phyloP scores from a whole-genome alignment of 2,329 filamentous ascomycete species.

The Cordyceps javanica region DNA sequence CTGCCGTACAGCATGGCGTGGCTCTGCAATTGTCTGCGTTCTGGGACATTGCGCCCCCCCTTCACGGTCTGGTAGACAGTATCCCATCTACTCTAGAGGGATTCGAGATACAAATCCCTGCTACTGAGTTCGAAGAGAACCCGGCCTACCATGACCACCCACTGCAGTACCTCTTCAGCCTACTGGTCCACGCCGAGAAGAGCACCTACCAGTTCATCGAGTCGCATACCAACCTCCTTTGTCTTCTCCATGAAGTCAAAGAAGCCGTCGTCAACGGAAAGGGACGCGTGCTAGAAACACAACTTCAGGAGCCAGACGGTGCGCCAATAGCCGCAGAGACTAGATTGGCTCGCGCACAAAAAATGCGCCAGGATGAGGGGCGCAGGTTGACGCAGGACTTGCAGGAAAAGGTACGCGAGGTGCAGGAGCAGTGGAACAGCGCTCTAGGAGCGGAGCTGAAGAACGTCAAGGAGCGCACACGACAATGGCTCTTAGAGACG shows the following conservation, averaged over 20 bases:
- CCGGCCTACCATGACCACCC: slow-evolving; percentile 74
- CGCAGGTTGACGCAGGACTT: slow-evolving; percentile 71
- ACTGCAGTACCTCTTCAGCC: slow-evolving; percentile 80
- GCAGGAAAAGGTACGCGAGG: slow-evolving; percentile 86
- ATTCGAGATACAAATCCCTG: slow-evolving; percentile 73
- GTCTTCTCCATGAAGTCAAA: slow-evolving; percentile 84
- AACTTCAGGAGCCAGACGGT: slow-evolving; percentile 41
- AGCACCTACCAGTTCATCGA: slow-evolving; percentile 97
- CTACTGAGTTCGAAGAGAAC: slow-evolving; percentile 77
- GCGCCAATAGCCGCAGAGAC: slow-evolving; percentile 26
- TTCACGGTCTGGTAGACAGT: slow-evolving; percentile 72
- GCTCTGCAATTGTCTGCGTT: slow-evolving; percentile 90
- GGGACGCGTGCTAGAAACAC: slow-evolving; percentile 59
- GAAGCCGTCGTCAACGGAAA: slow-evolving; percentile 68
- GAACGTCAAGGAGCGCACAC: slow-evolving; percentile 67
- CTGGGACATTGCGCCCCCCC: slow-evolving; percentile 90
- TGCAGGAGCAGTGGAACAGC: slow-evolving; percentile 86
- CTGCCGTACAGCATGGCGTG: slow-evolving; percentile 80
- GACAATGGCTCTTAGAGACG: slow-evolving; percentile 63
- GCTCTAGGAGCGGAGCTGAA: slow-evolving; percentile 75
- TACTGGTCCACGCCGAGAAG: slow-evolving; percentile 83
- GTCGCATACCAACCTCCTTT: slow-evolving; percentile 84
- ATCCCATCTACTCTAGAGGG: slow-evolving; percentile 55
- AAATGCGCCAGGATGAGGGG: slow-evolving; percentile 62
- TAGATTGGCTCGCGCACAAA: slow-evolving; percentile 38